Evolutionary conservation across 1,284 basidiomycete species (phyloP).

Genomic region (Tylopilus orsonianus): DNA sequence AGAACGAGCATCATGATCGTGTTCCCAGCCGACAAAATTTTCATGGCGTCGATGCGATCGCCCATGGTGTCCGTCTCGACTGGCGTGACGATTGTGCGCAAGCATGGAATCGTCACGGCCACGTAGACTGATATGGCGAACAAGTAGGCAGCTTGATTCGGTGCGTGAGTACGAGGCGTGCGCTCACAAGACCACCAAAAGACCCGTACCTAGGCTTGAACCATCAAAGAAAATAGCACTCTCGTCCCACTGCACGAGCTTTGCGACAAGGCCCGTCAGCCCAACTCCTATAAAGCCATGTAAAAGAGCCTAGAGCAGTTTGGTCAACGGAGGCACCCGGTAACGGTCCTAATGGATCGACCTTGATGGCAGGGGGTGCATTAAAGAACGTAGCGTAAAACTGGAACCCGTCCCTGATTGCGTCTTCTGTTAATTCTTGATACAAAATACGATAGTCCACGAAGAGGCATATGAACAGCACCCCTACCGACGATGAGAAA

Average conservation of each 20-base stretch:
- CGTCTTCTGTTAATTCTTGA: conserved; percentile 58
- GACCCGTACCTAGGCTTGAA: conserved; percentile 65
- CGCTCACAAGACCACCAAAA: background rate
- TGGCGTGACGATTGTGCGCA: conserved; percentile 70
- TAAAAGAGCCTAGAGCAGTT: conserved; percentile 62
- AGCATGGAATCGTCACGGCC: conserved; percentile 72
- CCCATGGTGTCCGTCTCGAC: conserved; percentile 54
- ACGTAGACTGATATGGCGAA: conserved; percentile 78
- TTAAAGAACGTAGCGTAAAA: conserved; percentile 92
- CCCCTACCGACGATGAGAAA: conserved; percentile 46
- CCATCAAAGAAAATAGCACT: conserved; percentile 93
- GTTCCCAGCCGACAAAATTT: conserved; percentile 80
- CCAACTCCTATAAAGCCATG: conserved; percentile 81
- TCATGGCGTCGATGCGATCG: conserved; percentile 76
- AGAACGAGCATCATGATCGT: conserved; percentile 74
- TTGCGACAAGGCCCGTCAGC: conserved; percentile 68
- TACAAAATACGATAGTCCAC: conserved; percentile 85
- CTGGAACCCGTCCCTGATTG: conserved; percentile 72
- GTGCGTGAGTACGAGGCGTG: conserved; percentile 11
- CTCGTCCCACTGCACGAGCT: conserved; percentile 84
- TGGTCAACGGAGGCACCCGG: conserved; percentile 3
- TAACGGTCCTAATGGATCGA: conserved; percentile 32
- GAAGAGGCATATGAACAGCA: conserved; percentile 85
- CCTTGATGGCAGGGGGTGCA: conserved; percentile 87
- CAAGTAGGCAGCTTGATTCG: conserved; percentile 62